Evolutionary conservation across 2,329 filamentous ascomycete genomes (phyloP), one percentile per base, ranked within the genome.

Genomic region (Colletotrichum spinosum): DNA sequence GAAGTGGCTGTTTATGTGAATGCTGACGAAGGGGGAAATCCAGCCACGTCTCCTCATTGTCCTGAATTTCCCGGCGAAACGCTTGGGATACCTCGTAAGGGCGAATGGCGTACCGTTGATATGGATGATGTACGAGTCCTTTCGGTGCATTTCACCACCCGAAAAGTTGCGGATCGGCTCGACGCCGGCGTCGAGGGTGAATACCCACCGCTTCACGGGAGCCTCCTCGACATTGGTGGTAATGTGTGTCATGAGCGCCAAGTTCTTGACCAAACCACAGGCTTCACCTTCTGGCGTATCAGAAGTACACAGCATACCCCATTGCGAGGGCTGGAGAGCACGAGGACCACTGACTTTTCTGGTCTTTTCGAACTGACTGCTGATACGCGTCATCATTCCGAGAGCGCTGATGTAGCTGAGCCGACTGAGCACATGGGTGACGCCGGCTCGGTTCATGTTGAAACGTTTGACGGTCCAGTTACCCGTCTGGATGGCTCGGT

Each of bases 331-430:
- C 74, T 99, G 96, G 53, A 99, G 84, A 15, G 97, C 96, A 86
- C 96, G 90, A 72, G 97, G 96, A 70, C 97, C 97, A 74, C 91
- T 94, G 67, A 99, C 94, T 79, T 99, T 99, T 71, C 96, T 85
- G 2, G 96, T 98, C 85, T 99, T 99, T 77, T 99, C 96, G 74
- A 99, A 99, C 81, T 99, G 96, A 85, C 92, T 97, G 77, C 92
- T 96, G 73, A 99, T 98, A 77, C 96, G 88, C 12, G 96, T 99
- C 96, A 99, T 99, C 97, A 99, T 99, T 68, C 97, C 97, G 35
- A 99, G 87, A 35, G 96, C 96, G 68, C 92, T 92, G 77, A 99
- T 97, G 75, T 98, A 99, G 78, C 95, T 98, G 60, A 99, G 84
- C 69, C 96, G 89, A 79, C 95, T 98, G 53, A 99, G 84, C 45